Conservation (phyloP, 441 rosid species). For the Theobroma grandiflorum region DNA sequence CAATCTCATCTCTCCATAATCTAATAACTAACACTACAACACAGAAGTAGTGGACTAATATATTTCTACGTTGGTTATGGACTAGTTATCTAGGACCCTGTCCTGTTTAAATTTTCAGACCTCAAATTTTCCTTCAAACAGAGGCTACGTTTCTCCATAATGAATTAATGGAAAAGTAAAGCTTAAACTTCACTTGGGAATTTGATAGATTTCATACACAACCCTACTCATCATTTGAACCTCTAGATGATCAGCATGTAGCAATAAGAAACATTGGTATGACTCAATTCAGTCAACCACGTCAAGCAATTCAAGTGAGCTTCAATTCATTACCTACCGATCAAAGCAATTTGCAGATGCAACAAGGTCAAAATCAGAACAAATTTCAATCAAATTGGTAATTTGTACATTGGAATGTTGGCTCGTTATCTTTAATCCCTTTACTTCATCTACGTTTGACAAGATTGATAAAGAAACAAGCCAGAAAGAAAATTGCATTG, state of each 20-base stretch:
- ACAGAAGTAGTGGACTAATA: neutral
- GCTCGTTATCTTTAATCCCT: no score
- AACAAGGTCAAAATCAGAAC: no score
- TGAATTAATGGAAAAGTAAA: neutral
- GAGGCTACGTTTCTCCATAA: conserved; percentile 1
- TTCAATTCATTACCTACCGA: no score
- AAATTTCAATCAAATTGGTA: no score
- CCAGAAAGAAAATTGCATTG: neutral
- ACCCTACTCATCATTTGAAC: neutral
- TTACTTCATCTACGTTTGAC: no score
- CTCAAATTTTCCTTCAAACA: neutral
- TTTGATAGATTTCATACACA: neutral
- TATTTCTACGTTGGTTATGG: neutral
- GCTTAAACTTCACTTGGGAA: neutral
- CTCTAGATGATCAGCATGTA: neutral
- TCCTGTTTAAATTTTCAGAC: neutral
- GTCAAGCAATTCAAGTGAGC: neutral
- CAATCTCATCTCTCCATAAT: neutral
- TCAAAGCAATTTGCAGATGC: no score
- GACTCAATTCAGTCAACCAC: neutral
- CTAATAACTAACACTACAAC: neutral
- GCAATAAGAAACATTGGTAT: neutral
- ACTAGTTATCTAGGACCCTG: neutral
- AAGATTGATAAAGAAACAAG: no score
- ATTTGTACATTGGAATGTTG: no score